Evolutionary conservation across 805 yeast genomes (phyloP).

Genomic region (Sporopachydermia lactativora): DNA sequence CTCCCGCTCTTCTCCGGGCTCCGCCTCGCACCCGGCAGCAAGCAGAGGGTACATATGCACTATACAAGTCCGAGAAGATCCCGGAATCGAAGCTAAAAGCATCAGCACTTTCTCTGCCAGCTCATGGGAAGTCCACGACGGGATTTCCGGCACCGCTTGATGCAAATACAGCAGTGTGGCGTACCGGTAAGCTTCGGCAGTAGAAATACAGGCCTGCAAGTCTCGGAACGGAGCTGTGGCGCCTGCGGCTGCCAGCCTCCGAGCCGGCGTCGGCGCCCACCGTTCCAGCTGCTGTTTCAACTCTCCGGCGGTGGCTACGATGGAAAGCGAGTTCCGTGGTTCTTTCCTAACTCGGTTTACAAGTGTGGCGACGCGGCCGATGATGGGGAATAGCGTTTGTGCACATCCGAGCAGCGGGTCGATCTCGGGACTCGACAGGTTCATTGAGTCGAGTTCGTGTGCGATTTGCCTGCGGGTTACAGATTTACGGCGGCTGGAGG

Average conservation of each 20-base stretch:
- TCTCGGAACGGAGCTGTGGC: conserved; percentile 26
- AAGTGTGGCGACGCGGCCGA: conserved; percentile 48
- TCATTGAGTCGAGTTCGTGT: conserved; percentile 20
- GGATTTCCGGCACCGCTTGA: conserved; percentile 60
- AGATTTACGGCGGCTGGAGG: background rate
- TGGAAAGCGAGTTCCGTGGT: conserved; percentile 27
- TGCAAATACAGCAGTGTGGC: conserved; percentile 46
- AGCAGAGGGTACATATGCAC: conserved; percentile 54
- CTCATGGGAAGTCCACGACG: conserved; percentile 36
- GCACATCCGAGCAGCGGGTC: conserved; percentile 61
- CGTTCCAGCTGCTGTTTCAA: conserved; percentile 35
- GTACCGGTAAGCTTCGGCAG: conserved; percentile 57
- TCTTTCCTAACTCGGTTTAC: conserved; percentile 32
- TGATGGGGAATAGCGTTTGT: conserved; percentile 46
- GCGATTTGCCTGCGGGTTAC: background rate
- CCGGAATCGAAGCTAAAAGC: conserved; percentile 48
- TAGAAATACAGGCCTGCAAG: conserved; percentile 43
- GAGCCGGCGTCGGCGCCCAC: conserved; percentile 35
- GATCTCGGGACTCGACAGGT: conserved; percentile 29
- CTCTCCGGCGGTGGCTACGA: conserved; percentile 40
- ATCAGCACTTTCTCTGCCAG: conserved; percentile 47
- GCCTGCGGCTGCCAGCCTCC: background rate
- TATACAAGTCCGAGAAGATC: conserved; percentile 38
- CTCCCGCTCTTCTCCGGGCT: conserved; percentile 39
- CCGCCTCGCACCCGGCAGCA: conserved; percentile 54